Evolutionary conservation across 768 basidiomycete species (phyloP), one percentile per base, ranked within the genome.

Genomic region (Mycena galopus): DNA sequence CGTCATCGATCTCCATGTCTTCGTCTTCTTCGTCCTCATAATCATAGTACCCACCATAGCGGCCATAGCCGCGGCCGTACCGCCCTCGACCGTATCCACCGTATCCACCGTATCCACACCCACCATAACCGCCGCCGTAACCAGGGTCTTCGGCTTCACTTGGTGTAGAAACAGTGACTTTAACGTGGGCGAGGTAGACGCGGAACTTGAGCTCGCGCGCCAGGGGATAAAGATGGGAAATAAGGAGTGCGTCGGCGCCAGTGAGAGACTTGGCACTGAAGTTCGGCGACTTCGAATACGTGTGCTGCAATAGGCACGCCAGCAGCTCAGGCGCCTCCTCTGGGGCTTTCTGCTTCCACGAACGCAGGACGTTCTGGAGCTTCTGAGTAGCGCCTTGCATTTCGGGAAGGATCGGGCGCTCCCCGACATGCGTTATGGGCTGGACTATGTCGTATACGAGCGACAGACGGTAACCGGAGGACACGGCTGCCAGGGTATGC

Each of bases 361-460:
- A 44, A 2, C 14, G 65, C 25, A 67, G 21, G 27, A 67, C 47
- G 39, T 57, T 19, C 16, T 35, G 37, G 29, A 67, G 37, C 19
- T 59, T 67, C 12, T 47, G 56, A 4, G 56, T 14, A 4, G 33
- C 25, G 29, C 21, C 37, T 7, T n/a, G 32, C 12, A 17, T 44
- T 16, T 67, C 65, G 19, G 56, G 65, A 6, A 58, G 17, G 11
- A 4, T 33, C n/a, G n/a, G 50, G 6, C 32, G 50, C 2, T 27
- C 6, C 16, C 9, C 19, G 1, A 17, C 19, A 23, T 60, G n/a
- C 4, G 60, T 47, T 17, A 19, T 12, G 27, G 42, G 60, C 21
- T 63, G 61, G 11, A 30, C 19, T 10, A 63, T 32, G 21, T 50
- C 56, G 56, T 71, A 71, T 1, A 71, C 55, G 9, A 71, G 62